Evolutionary conservation across 2,329 filamentous ascomycete genomes (phyloP).

Genomic region (Chalaropsis ovoidea): DNA sequence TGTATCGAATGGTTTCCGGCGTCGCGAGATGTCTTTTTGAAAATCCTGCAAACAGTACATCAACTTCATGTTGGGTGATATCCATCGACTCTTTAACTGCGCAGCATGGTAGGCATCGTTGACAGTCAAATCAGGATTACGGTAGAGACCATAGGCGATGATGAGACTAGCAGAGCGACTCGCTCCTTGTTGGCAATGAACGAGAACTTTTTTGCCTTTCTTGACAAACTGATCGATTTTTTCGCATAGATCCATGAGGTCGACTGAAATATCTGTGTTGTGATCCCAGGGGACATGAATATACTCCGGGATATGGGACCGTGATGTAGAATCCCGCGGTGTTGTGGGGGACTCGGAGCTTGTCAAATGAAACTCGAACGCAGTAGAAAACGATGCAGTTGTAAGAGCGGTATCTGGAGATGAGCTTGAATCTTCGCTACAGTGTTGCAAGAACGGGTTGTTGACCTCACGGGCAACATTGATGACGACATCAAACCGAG

Average conservation of each 20-base stretch:
- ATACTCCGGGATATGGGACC: constrained; percentile 55
- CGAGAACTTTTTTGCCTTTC: constrained; percentile 65
- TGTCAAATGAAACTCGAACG: constrained; percentile 29
- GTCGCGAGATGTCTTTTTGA: constrained; percentile 51
- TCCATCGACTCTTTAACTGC: constrained; percentile 74
- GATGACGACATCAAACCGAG: constrained; percentile 69
- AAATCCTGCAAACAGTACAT: constrained; percentile 86
- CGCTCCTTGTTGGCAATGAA: constrained; percentile 80
- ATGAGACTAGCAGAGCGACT: constrained; percentile 78
- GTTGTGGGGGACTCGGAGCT: constrained; percentile 42
- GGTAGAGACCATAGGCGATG: constrained; percentile 75
- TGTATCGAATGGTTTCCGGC: constrained; percentile 38
- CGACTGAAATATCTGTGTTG: constrained; percentile 73
- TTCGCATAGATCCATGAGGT: constrained; percentile 65
- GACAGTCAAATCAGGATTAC: constrained; percentile 63
- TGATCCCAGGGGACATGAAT: constrained; percentile 84
- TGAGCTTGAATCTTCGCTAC: constrained; percentile 33
- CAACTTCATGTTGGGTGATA: constrained; percentile 83
- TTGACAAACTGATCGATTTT: constrained; percentile 62
- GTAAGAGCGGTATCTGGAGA: constrained; percentile 48
- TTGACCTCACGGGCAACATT: constrained; percentile 75
- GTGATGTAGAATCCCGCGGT: constrained; percentile 43
- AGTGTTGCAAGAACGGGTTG: constrained; percentile 54
- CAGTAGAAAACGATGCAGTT: constrained; percentile 38
- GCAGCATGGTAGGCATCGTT: constrained; percentile 76